These are phyloP conservation scores for Linnemannia exigua DNA, from an alignment of 192 early-diverging fungal species.

Conservation along the genomic window DNA sequence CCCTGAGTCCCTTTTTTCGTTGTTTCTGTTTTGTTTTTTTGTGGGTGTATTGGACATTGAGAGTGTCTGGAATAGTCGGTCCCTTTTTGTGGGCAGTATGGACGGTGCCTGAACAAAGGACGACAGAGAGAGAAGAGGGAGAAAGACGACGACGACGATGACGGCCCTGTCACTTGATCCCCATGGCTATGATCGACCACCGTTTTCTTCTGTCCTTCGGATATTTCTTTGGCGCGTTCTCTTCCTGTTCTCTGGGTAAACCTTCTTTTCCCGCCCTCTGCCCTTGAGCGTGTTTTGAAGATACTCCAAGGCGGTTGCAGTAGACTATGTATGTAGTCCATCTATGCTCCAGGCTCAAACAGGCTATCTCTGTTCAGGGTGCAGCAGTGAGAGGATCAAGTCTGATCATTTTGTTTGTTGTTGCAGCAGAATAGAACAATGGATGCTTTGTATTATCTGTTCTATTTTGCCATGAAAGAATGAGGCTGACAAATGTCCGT, in stretches of 20 bases:
- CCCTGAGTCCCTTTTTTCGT: background rate
- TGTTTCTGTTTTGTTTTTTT: background rate
- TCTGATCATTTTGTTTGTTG: background rate
- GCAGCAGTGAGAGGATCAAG: background rate
- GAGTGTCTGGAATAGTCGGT: background rate
- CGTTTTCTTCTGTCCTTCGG: background rate
- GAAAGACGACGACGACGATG: background rate
- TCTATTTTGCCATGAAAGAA: background rate
- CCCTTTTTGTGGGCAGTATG: background rate
- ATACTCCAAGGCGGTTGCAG: background rate
- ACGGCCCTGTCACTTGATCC: background rate
- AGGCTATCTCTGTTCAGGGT: background rate
- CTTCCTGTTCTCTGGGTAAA: background rate
- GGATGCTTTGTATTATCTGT: no score
- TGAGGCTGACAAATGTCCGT: slow-evolving; percentile 6
- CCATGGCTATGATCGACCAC: background rate
- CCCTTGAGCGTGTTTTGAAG: background rate
- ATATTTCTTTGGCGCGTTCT: background rate
- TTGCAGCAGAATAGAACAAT: no score
- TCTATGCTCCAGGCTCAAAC: background rate
- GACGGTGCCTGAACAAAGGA: background rate
- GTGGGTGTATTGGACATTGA: background rate
- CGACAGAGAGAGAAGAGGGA: background rate
- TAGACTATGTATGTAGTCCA: background rate
- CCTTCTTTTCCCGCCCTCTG: background rate